These are phyloP conservation scores for Ceratobasidium theobromae DNA, from an alignment of 1,284 basidiomycete genomes.

Conservation along the genomic window DNA sequence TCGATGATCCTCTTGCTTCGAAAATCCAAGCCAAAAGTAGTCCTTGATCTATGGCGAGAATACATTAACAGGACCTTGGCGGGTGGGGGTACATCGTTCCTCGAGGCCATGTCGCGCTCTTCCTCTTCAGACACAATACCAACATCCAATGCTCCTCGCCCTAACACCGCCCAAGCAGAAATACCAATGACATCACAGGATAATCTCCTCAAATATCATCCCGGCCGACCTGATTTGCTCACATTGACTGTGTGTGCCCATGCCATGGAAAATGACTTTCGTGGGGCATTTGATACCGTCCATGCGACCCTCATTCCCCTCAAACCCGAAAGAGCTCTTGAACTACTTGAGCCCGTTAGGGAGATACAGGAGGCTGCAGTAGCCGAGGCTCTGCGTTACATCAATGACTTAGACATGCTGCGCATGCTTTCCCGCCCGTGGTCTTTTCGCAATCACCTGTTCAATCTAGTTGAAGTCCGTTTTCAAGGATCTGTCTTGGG, in stretches of 20 bases:
- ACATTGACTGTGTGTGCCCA: slow-evolving; percentile 59
- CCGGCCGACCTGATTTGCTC: slow-evolving; percentile 45
- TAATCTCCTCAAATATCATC: background rate
- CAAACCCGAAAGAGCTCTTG: slow-evolving; percentile 43
- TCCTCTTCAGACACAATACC: background rate
- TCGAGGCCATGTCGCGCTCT: background rate
- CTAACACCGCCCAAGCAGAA: background rate
- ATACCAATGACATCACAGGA: background rate
- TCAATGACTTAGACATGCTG: slow-evolving; percentile 53
- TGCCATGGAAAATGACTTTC: slow-evolving; percentile 57
- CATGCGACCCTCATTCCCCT: slow-evolving; percentile 48
- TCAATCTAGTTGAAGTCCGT: slow-evolving; percentile 12
- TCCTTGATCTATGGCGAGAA: background rate
- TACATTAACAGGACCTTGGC: background rate
- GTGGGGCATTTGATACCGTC: slow-evolving; percentile 52
- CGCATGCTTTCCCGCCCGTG: slow-evolving; percentile 53
- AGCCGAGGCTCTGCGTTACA: slow-evolving; percentile 42
- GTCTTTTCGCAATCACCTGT: slow-evolving; percentile 54
- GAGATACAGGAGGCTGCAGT: slow-evolving; percentile 47
- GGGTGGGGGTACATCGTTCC: background rate
- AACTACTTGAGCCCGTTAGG: slow-evolving; percentile 43
- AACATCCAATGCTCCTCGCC: background rate
- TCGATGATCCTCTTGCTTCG: slow-evolving; percentile 2
- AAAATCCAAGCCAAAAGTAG: slow-evolving; percentile 1
- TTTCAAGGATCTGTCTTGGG: slow-evolving; percentile 47